These are phyloP conservation scores for Alternaria arborescens DNA, from an alignment of 2,329 filamentous ascomycete genomes.

Conservation along the genomic window DNA sequence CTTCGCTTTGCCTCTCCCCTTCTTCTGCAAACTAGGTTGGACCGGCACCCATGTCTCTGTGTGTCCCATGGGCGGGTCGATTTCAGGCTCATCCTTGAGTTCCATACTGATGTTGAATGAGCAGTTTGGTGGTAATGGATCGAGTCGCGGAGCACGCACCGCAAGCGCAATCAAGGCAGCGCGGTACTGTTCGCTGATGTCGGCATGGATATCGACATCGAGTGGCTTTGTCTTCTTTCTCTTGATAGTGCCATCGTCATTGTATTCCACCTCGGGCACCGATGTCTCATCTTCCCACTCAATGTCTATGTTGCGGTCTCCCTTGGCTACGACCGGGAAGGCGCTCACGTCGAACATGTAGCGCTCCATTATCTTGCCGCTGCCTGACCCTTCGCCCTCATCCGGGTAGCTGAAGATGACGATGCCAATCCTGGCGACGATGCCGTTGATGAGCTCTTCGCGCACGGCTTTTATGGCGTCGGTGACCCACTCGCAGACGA, in stretches of 20 bases:
- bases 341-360: slow-evolving; percentile 68
- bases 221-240: slow-evolving; percentile 22
- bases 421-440: slow-evolving; percentile 63
- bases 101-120: slow-evolving; percentile 82
- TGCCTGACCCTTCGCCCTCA: slow-evolving; percentile 17
- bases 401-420: slow-evolving; percentile 61
- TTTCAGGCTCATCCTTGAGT: slow-evolving; percentile 66
- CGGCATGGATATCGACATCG: slow-evolving; percentile 48
- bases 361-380: slow-evolving; percentile 64
- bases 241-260: slow-evolving; percentile 11
- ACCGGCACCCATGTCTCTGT: slow-evolving; percentile 69
- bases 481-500: slow-evolving; percentile 84
- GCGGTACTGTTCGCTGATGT: slow-evolving; percentile 77
- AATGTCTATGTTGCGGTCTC: slow-evolving; percentile 62
- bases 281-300: slow-evolving; percentile 44
- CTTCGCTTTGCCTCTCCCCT: slow-evolving; percentile 33
- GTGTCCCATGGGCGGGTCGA: slow-evolving; percentile 58
- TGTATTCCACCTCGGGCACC: slow-evolving; percentile 15
- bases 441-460: slow-evolving; percentile 69
- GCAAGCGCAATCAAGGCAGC: slow-evolving; percentile 71
- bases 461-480: slow-evolving; percentile 79
- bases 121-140: slow-evolving; percentile 68
- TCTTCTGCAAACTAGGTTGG: slow-evolving; percentile 58
- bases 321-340: slow-evolving; percentile 60
- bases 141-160: slow-evolving; percentile 66